Conservation (phyloP, 2,329 filamentous ascomycete genomes). For the Eutypa lata region DNA sequence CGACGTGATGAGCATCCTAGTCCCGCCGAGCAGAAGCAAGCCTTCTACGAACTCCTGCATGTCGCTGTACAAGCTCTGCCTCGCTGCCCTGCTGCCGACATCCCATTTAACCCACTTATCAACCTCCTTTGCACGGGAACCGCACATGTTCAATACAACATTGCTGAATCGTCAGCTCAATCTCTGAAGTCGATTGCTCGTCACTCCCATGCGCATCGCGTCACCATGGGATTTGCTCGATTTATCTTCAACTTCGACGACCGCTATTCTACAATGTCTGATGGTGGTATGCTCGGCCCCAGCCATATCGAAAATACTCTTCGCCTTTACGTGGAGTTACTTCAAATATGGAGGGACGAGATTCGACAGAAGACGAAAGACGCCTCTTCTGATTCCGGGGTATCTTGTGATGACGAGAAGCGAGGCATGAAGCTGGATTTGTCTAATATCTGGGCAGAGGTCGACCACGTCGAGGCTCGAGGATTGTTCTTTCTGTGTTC, state of each 20-base stretch:
- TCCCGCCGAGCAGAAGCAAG: conserved; percentile 79
- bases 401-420: conserved; percentile 62
- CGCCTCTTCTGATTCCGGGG: conserved; percentile 61
- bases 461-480: conserved; percentile 95
- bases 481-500: conserved; percentile 97
- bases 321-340: conserved; percentile 85
- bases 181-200: conserved; percentile 93
- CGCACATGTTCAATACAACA: conserved; percentile 88
- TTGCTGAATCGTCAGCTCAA: conserved; percentile 86
- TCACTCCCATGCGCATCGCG: conserved; percentile 89
- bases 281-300: conserved; percentile 91
- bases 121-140: conserved; percentile 95
- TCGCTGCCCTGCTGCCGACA: conserved; percentile 85
- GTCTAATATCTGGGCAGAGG: conserved; percentile 85
- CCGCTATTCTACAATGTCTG: conserved; percentile 94
- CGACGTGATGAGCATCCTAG: conserved; percentile 75
- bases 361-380: conserved; percentile 83
- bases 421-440: conserved; percentile 77
- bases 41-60: conserved; percentile 92
- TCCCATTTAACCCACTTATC: conserved; percentile 89
- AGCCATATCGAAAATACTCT: conserved; percentile 94
- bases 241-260: conserved; percentile 99
- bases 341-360: conserved; percentile 97
- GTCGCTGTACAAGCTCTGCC: conserved; percentile 94
- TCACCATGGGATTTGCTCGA: conserved; percentile 91